Conservation (phyloP, 1,139 yeast species). For the Hemisphaericaspora lyxosophila region DNA sequence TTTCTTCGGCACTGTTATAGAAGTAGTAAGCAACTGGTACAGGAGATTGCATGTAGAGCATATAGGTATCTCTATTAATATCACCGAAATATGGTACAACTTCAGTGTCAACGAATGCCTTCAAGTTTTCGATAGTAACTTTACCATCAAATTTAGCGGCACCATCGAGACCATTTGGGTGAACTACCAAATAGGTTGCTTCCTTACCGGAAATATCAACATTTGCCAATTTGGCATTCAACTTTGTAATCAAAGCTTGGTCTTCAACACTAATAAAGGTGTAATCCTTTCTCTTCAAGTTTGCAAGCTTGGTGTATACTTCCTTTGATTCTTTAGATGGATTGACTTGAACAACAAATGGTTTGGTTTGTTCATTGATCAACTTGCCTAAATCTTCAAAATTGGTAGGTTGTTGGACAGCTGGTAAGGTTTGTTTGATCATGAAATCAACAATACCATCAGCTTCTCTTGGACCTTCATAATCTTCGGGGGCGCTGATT, state of each 20-base stretch:
- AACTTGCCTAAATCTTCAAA: slow-evolving; percentile 51
- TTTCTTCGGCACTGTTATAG: slow-evolving; percentile 69
- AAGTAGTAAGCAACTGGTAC: slow-evolving; percentile 87
- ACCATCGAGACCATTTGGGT: slow-evolving; percentile 35
- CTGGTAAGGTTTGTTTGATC: slow-evolving; percentile 81
- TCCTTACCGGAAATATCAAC: slow-evolving; percentile 22
- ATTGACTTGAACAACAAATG: slow-evolving; percentile 55
- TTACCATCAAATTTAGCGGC: slow-evolving; percentile 26
- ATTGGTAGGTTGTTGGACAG: slow-evolving; percentile 57
- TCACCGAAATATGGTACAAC: slow-evolving; percentile 89
- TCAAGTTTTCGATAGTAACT: slow-evolving; percentile 34
- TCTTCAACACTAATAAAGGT: slow-evolving; percentile 59
- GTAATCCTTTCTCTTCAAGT: slow-evolving; percentile 57
- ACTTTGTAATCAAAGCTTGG: slow-evolving; percentile 27
- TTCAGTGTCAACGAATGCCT: slow-evolving; percentile 63
- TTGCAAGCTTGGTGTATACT: slow-evolving; percentile 57
- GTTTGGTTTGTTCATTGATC: slow-evolving; percentile 45
- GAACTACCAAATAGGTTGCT: slow-evolving; percentile 36
- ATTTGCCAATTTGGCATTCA: slow-evolving; percentile 24
- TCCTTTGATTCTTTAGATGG: slow-evolving; percentile 41
- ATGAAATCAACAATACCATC: slow-evolving; percentile 75
- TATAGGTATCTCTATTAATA: slow-evolving; percentile 79
- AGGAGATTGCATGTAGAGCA: slow-evolving; percentile 67
- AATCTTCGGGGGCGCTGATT: slow-evolving; percentile 51
- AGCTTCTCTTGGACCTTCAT: slow-evolving; percentile 83